Base-by-base conservation (phyloP, 495 filamentous ascomycete genomes). In the Tuber melanosporum region DNA sequence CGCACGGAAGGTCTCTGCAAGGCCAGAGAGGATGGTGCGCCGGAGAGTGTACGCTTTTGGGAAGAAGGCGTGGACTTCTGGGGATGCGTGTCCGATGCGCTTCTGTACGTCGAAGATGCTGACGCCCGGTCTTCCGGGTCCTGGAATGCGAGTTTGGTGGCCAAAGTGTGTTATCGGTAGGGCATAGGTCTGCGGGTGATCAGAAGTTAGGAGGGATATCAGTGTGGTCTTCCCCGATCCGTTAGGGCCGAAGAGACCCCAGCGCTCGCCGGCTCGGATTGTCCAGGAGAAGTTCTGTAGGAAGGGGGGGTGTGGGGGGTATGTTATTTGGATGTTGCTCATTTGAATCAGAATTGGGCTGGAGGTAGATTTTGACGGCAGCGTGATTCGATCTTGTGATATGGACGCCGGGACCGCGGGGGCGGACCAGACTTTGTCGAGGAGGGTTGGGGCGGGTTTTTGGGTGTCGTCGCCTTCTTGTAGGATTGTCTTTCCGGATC, bases 131-230 rank as follows among this genome's bases (percentile, higher is more conserved):
- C 89, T 81, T 20, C 92, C 94, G 0, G 87, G 87, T 72, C 91
- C 88, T 1, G 94, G 94, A 3, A 97, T 87, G 14, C 95, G 89
- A 70, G 91, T 91, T 17, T 42, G 41, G 39, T 91, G 90, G 3
- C 93, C 93, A 78, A 99, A 97, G 52, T 97, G 86, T 77, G 89
- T 89, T 72, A 99, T 91, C 22, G 94, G 94, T 41, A 92, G 88
- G 4, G 93, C 93, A 84, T 98, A 99, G 2, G 94, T 89, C 83
- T 97, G 94, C 0, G 95, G 95, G 78, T 99, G 95, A 82, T 99
- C 95, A 5, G 94, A 97, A 49, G 93, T 95, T 78, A 99, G 92
- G 20, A 99, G 86, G 3, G 94, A 95, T 22, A 97, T 88, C 72
- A 99, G 87, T 0, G 95, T 99, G 0, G 95, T 98, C 85, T 99